Conservation (phyloP, 371 early-diverging fungal species). For the Dinochytrium kinnereticum region DNA sequence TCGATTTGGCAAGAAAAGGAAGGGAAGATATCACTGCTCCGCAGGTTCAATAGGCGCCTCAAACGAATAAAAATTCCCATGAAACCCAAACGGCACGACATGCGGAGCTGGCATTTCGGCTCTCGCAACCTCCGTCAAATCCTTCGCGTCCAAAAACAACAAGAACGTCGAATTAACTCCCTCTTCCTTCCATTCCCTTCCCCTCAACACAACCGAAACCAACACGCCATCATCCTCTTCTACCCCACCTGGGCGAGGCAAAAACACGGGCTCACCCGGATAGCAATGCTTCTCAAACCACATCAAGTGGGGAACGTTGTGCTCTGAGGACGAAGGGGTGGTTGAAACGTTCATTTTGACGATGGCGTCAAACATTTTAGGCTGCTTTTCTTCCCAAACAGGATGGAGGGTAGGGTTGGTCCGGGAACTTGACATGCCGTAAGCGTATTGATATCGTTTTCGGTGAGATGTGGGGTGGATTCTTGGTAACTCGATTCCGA, state of each 20-base stretch:
- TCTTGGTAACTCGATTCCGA: slow-evolving; percentile 66
- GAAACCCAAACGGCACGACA: slow-evolving; percentile 18
- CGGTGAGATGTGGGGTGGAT: slow-evolving; percentile 66
- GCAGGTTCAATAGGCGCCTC: too few species aligned
- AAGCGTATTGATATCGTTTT: slow-evolving; percentile 64
- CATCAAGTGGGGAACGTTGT: too few species aligned
- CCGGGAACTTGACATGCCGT: slow-evolving; percentile 54
- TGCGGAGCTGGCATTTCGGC: slow-evolving; percentile 52
- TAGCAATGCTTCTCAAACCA: slow-evolving; percentile 62
- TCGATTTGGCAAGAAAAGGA: too few species aligned
- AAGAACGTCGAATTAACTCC: slow-evolving; percentile 62
- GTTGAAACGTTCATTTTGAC: slow-evolving; percentile 1
- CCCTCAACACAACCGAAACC: slow-evolving; percentile 68
- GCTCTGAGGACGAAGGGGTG: not conserved
- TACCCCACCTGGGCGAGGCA: slow-evolving; percentile 56
- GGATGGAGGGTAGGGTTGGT: slow-evolving; percentile 17
- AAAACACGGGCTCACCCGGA: slow-evolving; percentile 77
- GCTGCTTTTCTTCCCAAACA: not conserved
- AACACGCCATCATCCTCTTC: slow-evolving; percentile 79
- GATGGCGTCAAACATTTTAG: not conserved
- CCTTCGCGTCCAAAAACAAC: slow-evolving; percentile 70
- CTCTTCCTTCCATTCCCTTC: slow-evolving; percentile 62
- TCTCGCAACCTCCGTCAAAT: slow-evolving; percentile 66
- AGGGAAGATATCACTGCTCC: too few species aligned
- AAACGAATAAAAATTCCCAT: slow-evolving; percentile 14